Conservation (phyloP, 2,329 filamentous ascomycete genomes). For the Alternaria arborescens region DNA sequence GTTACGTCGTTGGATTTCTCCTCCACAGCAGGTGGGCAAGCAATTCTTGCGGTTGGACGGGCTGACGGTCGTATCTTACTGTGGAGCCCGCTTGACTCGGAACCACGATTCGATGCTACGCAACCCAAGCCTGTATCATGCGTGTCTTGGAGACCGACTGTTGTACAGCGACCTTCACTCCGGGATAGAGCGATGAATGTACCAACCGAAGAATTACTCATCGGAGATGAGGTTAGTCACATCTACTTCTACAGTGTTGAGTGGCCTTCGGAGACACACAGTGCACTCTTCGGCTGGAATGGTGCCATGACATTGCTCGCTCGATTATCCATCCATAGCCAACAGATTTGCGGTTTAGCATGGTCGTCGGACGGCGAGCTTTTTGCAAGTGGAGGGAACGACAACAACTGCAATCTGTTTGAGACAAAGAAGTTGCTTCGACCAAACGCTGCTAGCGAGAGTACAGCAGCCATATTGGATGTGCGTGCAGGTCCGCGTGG, state of each 20-base stretch:
- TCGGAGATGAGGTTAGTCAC: slow-evolving; percentile 83
- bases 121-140: slow-evolving; percentile 79
- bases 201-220: slow-evolving; percentile 80
- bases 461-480: slow-evolving; percentile 27
- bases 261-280: slow-evolving; percentile 70
- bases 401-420: slow-evolving; percentile 88
- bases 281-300: slow-evolving; percentile 76
- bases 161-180: slow-evolving; percentile 60
- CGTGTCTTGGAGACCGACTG: slow-evolving; percentile 78
- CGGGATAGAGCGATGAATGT: slow-evolving; percentile 62
- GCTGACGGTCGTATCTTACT: slow-evolving; percentile 79
- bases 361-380: slow-evolving; percentile 80
- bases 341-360: slow-evolving; percentile 92
- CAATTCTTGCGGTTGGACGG: slow-evolving; percentile 85
- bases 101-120: slow-evolving; percentile 76
- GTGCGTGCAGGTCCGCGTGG: slow-evolving; percentile 38
- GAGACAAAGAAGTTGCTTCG: slow-evolving; percentile 68
- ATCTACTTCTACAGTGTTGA: slow-evolving; percentile 91
- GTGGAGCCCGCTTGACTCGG: slow-evolving; percentile 76
- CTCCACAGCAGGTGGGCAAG: slow-evolving; percentile 75
- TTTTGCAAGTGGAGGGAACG: slow-evolving; percentile 91
- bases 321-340: slow-evolving; percentile 78
- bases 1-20: slow-evolving; percentile 93
- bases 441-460: slow-evolving; percentile 14
- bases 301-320: slow-evolving; percentile 81